Base-by-base conservation (phyloP, 2,329 filamentous ascomycete genomes). In the Fusarium pilosicola region DNA sequence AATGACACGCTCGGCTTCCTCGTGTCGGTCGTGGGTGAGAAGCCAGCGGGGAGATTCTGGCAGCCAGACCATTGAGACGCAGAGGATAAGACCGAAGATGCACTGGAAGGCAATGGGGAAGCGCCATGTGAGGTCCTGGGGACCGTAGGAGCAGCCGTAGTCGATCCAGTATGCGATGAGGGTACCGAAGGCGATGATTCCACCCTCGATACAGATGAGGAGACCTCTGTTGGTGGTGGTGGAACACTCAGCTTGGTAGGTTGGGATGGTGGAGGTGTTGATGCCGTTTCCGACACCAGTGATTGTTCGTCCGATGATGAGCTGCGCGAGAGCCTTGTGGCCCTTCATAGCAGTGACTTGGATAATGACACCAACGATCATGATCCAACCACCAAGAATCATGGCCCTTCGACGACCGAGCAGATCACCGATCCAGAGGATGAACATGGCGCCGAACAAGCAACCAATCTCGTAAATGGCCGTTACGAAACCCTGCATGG, bases 351-450 rank as follows among this genome's bases (percentile, higher is more conserved):
- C 61, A 22, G 85, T 83, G 41, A 88, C 81, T 76, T 92, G 91
- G 42, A 92, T 86, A 14, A 88, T 83, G 39, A 90, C 89, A 24
- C 90, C 90, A 15, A 90, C 62, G 14, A 90, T 85, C 86, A 92
- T 89, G 72, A 92, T 86, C 17, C 82, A 70, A 14, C 86, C 86
- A 22, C 90, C 90, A 4, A 83, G 24, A n/a, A 88, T 83, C 74
- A 92, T 88, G 59, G 90, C 89, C 5, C 86, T 87, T 44, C 87
- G 80, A 46, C 86, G 78, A 32, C 85, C 86, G 9, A 87, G 78
- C 1, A 84, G 62, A 68, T 92, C 90, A 36, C 90, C 90, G 14
- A 88, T 78, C 42, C 79, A 79, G 41, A 88, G 82, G 45, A 87
- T 85, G 62, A 85, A 84, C 66, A 88, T 80, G 67, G 86, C 87